Base-by-base conservation (phyloP, 2,329 filamentous ascomycete genomes). In the Xylaria arbuscula region DNA sequence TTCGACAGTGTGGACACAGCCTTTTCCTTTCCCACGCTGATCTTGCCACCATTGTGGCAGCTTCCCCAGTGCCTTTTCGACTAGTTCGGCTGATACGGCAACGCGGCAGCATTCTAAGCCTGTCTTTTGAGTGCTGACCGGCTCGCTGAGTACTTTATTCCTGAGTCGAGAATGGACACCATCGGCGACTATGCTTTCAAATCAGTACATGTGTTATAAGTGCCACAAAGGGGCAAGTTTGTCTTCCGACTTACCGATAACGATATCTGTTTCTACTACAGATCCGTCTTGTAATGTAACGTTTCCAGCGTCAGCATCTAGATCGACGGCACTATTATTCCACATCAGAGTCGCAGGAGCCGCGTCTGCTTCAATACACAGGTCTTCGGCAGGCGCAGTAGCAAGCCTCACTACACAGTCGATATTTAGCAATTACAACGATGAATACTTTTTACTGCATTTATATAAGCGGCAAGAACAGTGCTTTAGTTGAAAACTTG, bases 141-240 rank as follows among this genome's bases (percentile, higher is more conserved):
- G 69, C 15, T 69, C 53, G 19, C 70, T 64, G n/a, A 70, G 67
- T 40, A 76, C 70, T 22, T 62, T 62, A 4, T 70, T 67, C 22
- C 74, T 63, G 13, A 75, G 40, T n/a, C 65, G 71, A 28, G 73
- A 76, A 69, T 76, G 73, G 17, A 76, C 72, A 28, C 74, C 74
- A 50, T 76, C 74, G 13, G 73, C 71, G 22, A 70, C 73, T 75
- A 53, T 55, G n/a, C 11, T 17, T 13, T 32, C 17, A 11, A 3
- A 40, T 62, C 34, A 64, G 28, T 24, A 7, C 8, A 7, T 5
- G 10, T 32, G n/a, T 7, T 9, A 53, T 22, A 22, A n/a, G 36
- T 9, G 24, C 15, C 36, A 38, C 17, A n/a, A 24, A 3, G 17
- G 34, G 8, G 13, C n/a, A 32, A 45, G 19, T 22, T 0, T 7